Evolutionary conservation across 1,284 basidiomycete species (phyloP).

Genomic region (Heterobasidion parviporum): DNA sequence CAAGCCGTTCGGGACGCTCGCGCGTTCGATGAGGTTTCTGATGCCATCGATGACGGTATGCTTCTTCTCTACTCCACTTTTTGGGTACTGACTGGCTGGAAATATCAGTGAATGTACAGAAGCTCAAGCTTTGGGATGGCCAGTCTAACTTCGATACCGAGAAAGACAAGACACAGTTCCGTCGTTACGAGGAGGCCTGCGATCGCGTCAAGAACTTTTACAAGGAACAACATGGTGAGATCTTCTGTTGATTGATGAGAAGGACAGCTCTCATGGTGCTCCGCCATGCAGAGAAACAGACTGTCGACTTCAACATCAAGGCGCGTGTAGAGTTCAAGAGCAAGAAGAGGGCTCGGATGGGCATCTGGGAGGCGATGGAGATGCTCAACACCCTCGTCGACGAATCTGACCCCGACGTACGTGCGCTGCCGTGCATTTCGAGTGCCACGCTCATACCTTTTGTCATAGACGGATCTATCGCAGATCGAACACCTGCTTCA

Average conservation of each 20-base stretch:
- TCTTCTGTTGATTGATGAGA: not conserved
- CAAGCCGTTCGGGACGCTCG: constrained; percentile 17
- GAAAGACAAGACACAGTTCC: constrained; percentile 75
- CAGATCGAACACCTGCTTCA: constrained; percentile 91
- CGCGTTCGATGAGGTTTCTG: constrained; percentile 60
- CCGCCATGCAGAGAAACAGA: constrained; percentile 66
- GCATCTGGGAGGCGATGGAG: constrained; percentile 88
- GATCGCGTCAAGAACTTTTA: constrained; percentile 86
- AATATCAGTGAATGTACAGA: constrained; percentile 57
- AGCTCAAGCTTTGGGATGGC: constrained; percentile 52
- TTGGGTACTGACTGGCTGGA: too few species aligned
- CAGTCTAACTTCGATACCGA: constrained; percentile 58
- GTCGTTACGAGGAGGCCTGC: constrained; percentile 72
- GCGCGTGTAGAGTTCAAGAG: constrained; percentile 69
- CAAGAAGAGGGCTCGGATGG: constrained; percentile 57
- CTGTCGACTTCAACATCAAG: constrained; percentile 74
- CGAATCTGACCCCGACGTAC: constrained; percentile 80
- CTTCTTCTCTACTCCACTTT: not conserved
- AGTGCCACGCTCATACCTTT: constrained; percentile 2
- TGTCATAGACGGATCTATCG: constrained; percentile 56
- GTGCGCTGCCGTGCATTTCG: constrained; percentile 19
- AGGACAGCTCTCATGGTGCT: constrained; percentile 1
- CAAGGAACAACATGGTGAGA: constrained; percentile 74
- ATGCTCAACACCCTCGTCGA: constrained; percentile 84
- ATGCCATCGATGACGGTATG: constrained; percentile 68